Base-by-base conservation (phyloP, 2,329 filamentous ascomycete genomes). In the Microsporum ferrugineum region DNA sequence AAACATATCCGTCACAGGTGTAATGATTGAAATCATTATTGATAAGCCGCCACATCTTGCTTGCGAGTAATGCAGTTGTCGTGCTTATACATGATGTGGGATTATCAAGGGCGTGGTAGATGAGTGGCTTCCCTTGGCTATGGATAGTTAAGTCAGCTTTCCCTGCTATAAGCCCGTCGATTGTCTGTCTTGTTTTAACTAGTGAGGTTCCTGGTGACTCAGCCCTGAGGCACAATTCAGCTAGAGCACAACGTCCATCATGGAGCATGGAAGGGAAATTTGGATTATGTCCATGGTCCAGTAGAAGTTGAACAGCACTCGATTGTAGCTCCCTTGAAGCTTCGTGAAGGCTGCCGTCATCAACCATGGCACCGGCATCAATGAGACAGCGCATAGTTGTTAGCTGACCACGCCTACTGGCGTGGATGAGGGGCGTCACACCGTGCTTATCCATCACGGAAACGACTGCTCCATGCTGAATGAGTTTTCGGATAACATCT, bases 301-400 rank as follows among this genome's bases (percentile, higher is more conserved):
- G 71, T 1, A 88, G 74, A 1, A 84, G 74, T 57, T 78, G 76
- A 63, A 86, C 80, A 1, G 80, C 80, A 10, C 79, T 72, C 0
- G 84, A 64, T 64, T 86, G 83, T 23, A 88, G 75, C 55, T 81
- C 78, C 10, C 82, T 76, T 0, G 84, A 81, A 2, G 84, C 83
- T 63, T 86, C 84, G 66, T 88, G 85, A 2, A 88, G 75, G 1
- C 84, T 87, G 0, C 85, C 84, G 62, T 88, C 85, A 61, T 88
- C 83, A 47, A 76, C 78, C 1, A 80, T 78, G 0, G 83, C 81
- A 23, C 82, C 80, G 0, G 81, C 79, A 0, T 78, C 78, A 3
- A 86, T 74, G 0, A 87, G 70, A 58, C 77, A 78, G 1, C 76
- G 73, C 17, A 79, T 79, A 0, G 80, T 78, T 10, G 82, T 64